phyloP scores from a whole-genome alignment of 306 rosid species.

The Vicia sativa region DNA sequence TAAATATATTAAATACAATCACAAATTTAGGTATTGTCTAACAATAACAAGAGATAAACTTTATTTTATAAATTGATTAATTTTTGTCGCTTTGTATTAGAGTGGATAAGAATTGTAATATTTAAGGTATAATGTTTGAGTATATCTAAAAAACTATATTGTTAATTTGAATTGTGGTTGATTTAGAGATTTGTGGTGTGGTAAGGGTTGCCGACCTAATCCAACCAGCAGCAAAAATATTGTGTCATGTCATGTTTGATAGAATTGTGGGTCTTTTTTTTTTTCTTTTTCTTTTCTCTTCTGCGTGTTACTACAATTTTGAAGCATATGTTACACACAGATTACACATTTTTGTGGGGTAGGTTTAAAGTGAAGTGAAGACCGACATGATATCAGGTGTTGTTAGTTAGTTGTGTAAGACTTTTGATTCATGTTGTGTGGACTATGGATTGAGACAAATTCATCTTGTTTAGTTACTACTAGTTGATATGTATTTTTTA shows the following conservation, averaged over 20 bases:
- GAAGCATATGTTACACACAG: slow-evolving; percentile 36
- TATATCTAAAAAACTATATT: neutral
- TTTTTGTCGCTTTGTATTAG: slow-evolving; percentile 37
- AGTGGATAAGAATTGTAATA: slow-evolving; percentile 48
- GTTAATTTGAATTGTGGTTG: slow-evolving; percentile 70
- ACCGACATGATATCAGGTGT: slow-evolving; percentile 24
- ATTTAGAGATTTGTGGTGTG: slow-evolving; percentile 42
- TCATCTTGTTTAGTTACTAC: neutral
- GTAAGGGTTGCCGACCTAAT: slow-evolving; percentile 71
- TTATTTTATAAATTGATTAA: no score
- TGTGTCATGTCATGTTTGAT: slow-evolving; percentile 34
- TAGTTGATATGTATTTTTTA: no score
- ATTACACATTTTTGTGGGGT: slow-evolving; percentile 15
- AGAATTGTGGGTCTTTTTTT: slow-evolving; percentile 15
- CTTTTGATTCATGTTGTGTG: neutral
- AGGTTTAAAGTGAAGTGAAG: neutral
- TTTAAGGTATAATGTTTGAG: slow-evolving; percentile 25
- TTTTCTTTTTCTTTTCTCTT: neutral
- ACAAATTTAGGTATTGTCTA: no score
- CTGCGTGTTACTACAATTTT: slow-evolving; percentile 31
- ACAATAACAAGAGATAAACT: no score
- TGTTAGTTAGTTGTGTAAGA: neutral
- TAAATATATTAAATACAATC: no score
- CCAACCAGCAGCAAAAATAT: slow-evolving; percentile 42
- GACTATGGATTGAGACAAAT: neutral